Conservation (phyloP, 495 filamentous ascomycete genomes). For the Clavariopsis aquatica region DNA sequence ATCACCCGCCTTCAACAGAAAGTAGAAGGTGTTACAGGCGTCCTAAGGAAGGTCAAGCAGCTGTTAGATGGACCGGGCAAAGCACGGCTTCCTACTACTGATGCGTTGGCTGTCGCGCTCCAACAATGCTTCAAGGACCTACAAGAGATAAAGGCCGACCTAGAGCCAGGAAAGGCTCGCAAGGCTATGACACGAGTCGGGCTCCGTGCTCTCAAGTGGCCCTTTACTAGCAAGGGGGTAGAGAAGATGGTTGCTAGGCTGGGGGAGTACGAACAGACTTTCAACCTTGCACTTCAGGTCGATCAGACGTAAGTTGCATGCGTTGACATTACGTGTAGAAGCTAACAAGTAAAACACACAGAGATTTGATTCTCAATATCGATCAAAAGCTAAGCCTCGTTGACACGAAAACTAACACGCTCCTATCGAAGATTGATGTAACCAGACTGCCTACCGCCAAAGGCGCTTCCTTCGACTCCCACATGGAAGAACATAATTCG, state of each 20-base stretch:
- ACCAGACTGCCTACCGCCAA: slow-evolving; percentile 18
- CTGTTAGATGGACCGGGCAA: slow-evolving; percentile 18
- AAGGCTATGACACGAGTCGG: slow-evolving; percentile 24
- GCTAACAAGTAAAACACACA: slow-evolving; percentile 7
- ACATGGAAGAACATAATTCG: slow-evolving; percentile 22
- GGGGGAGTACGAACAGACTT: slow-evolving; percentile 43
- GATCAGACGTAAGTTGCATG: slow-evolving; percentile 47
- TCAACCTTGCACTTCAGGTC: slow-evolving; percentile 46
- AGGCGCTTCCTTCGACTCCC: slow-evolving; percentile 34
- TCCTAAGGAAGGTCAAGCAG: slow-evolving; percentile 20
- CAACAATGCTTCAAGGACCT: slow-evolving; percentile 42
- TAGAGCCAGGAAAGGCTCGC: slow-evolving; percentile 46
- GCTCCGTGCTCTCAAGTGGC: slow-evolving; percentile 46
- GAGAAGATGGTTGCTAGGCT: slow-evolving; percentile 45
- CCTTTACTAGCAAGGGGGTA: slow-evolving; percentile 47
- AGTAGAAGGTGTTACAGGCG: slow-evolving; percentile 19
- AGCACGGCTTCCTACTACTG: slow-evolving; percentile 18
- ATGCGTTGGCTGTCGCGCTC: slow-evolving; percentile 20
- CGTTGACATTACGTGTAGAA: neutral
- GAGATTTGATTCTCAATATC: slow-evolving; percentile 10
- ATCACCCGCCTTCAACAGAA: slow-evolving; percentile 31
- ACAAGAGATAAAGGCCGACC: slow-evolving; percentile 40
- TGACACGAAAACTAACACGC: slow-evolving; percentile 24
- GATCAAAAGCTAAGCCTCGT: neutral
- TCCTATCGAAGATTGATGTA: neutral